Evolutionary conservation across 2,329 filamentous ascomycete species (phyloP).

Genomic region (Aspergillus novofumigatus): DNA sequence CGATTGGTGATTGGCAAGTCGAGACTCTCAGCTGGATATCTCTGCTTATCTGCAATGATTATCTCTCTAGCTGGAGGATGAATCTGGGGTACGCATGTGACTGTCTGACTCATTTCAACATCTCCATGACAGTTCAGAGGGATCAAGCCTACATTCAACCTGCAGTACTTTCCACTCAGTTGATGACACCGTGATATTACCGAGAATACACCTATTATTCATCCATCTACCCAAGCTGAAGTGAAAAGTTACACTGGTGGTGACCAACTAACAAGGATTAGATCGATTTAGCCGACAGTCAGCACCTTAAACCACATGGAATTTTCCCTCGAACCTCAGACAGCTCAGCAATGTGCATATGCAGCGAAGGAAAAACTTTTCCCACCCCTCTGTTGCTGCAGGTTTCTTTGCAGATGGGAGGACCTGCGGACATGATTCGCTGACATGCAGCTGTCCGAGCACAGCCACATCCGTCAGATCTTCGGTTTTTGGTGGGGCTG

Average conservation of each 20-base stretch:
- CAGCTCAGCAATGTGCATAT: not conserved
- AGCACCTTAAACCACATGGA: slow-evolving; percentile 4
- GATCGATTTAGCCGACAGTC: not conserved
- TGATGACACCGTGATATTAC: not conserved
- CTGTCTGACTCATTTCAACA: not conserved
- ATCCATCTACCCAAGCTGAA: not conserved
- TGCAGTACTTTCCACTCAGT: not conserved
- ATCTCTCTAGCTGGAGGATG: not conserved
- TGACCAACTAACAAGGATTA: not conserved
- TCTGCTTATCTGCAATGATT: not conserved
- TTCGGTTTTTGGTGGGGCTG: not conserved
- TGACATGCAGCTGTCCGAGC: not conserved
- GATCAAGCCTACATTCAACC: not conserved
- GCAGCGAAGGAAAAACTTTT: slow-evolving; percentile 4
- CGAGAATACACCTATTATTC: not conserved
- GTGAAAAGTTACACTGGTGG: not conserved
- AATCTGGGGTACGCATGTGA: not conserved
- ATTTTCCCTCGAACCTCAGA: not conserved
- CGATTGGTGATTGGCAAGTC: not conserved
- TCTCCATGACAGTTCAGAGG: not conserved
- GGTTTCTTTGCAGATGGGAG: not conserved
- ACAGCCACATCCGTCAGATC: not conserved
- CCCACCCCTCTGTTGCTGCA: not conserved
- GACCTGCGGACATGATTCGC: not conserved
- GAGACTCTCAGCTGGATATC: not conserved